These are phyloP conservation scores for Solanum hybrid DNA, from an alignment of 305 asterid genomes.

Conservation along the genomic window DNA sequence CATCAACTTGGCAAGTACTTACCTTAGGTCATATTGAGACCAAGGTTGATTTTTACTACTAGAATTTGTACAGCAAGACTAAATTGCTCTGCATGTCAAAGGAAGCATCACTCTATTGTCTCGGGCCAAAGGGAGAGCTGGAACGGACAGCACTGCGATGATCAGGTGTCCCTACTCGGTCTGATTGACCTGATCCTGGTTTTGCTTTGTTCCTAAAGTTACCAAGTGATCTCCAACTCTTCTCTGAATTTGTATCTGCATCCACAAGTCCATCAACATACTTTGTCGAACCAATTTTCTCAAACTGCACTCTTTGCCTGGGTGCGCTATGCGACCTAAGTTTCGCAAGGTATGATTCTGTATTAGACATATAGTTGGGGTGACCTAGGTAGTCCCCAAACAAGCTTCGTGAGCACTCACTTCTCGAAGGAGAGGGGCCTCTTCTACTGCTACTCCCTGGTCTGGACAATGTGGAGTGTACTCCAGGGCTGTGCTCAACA, in stretches of 20 bases:
- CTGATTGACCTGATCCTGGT: conserved; percentile 25
- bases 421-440: conserved; percentile 41
- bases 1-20: background rate
- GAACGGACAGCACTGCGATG: conserved; percentile 19
- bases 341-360: conserved; percentile 74
- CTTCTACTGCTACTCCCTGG: conserved; percentile 36
- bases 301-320: conserved; percentile 56
- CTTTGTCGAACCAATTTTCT: conserved; percentile 21
- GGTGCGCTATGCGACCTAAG: conserved; percentile 86
- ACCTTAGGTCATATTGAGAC: conserved; percentile 2
- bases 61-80: background rate
- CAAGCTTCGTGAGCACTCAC: conserved; percentile 57
- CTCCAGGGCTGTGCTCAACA: conserved; percentile 44
- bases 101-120: conserved; percentile 19
- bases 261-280: conserved; percentile 29
- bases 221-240: conserved; percentile 29
- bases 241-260: conserved; percentile 46
- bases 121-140: conserved; percentile 18
- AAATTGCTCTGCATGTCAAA: background rate
- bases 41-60: background rate
- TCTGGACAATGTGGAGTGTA: conserved; percentile 43
- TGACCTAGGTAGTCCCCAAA: conserved; percentile 47
- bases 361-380: conserved; percentile 78
- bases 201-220: conserved; percentile 32
- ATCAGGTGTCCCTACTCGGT: conserved; percentile 28